Evolutionary conservation across 805 yeast species (phyloP).

Genomic region (Wickerhamomyces ciferrii): DNA sequence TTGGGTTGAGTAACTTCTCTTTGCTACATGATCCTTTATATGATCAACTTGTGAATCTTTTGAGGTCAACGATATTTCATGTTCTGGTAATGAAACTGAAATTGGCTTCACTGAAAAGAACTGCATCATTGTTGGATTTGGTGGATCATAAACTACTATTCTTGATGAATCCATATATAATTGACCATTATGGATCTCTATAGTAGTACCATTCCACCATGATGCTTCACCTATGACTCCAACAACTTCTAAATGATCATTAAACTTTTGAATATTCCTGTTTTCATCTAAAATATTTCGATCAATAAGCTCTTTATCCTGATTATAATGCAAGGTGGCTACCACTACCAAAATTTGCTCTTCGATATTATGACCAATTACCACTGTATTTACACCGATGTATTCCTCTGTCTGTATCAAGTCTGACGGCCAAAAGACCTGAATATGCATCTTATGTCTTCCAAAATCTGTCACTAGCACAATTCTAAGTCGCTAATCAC

Average conservation of each 20-base stretch:
- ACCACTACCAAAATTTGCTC: neutral
- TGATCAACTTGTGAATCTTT: neutral
- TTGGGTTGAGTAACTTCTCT: constrained; percentile 7
- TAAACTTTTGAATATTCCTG: neutral
- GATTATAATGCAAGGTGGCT: neutral
- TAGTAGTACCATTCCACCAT: neutral
- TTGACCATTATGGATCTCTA: constrained; percentile 1
- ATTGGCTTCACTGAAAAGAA: constrained; percentile 76
- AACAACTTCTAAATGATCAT: neutral
- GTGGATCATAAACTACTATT: constrained; percentile 63
- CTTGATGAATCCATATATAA: constrained; percentile 9
- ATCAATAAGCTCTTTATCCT: neutral
- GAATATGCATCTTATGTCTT: neutral
- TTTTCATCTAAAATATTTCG: neutral
- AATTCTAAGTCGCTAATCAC: neutral
- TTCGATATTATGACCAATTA: neutral
- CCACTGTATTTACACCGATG: neutral
- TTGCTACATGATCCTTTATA: neutral
- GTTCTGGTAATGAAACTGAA: constrained; percentile 43
- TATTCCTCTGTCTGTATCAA: neutral
- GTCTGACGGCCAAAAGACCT: constrained; percentile 3
- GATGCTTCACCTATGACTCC: neutral
- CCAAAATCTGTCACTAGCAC: too few relatives aligned
- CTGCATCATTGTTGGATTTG: constrained; percentile 65
- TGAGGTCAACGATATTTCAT: neutral